phyloP scores from a whole-genome alignment of 768 basidiomycete species.

The Lactarius vividus region DNA sequence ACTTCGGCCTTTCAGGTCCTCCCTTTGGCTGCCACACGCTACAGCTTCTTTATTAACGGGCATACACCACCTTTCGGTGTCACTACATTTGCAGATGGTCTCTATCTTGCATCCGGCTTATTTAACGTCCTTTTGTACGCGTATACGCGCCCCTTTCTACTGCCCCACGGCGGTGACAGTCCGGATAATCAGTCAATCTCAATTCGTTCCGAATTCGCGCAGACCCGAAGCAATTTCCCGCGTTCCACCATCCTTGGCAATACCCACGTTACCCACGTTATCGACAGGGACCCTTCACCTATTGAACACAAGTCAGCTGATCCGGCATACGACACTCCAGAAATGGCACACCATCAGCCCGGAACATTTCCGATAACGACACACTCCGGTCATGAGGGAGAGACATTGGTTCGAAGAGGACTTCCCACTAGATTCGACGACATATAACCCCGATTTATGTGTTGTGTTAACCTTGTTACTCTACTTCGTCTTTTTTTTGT shows the following conservation, averaged over 20 bases:
- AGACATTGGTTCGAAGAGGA: neutral
- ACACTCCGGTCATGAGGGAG: neutral
- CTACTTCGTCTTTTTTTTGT: no score
- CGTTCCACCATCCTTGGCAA: neutral
- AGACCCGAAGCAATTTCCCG: neutral
- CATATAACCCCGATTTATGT: neutral
- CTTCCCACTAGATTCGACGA: neutral
- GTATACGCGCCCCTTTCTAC: slow-evolving; percentile 40
- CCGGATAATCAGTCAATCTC: neutral
- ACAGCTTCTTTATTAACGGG: slow-evolving; percentile 35
- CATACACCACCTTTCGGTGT: slow-evolving; percentile 36
- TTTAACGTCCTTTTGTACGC: slow-evolving; percentile 43
- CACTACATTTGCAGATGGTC: slow-evolving; percentile 40
- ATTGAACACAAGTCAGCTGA: neutral
- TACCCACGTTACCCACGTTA: neutral
- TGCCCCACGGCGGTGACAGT: slow-evolving; percentile 30
- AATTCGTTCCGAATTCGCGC: neutral
- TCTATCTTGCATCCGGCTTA: slow-evolving; percentile 46
- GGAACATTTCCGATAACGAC: neutral
- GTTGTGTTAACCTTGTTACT: no score
- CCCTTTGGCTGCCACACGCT: slow-evolving; percentile 45
- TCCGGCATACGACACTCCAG: neutral
- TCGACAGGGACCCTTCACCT: neutral
- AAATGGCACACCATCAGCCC: neutral
- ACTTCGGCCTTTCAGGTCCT: slow-evolving; percentile 31